phyloP scores from a whole-genome alignment of 1,284 basidiomycete genomes.

The Rhizoctonia solani region DNA sequence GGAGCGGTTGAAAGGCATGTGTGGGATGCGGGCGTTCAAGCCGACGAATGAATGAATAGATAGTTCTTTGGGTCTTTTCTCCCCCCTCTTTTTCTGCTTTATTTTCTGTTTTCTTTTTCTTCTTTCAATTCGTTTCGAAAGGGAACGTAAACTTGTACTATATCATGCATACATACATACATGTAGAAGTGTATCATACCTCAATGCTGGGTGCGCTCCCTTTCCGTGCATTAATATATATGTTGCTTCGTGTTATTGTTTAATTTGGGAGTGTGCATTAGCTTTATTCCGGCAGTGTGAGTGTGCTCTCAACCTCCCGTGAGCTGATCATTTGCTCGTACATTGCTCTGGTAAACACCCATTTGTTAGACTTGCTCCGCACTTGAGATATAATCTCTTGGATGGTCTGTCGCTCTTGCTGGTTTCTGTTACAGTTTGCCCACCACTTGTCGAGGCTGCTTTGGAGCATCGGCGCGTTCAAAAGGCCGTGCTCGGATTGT shows the following conservation, averaged over 20 bases:
- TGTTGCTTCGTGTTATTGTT: too few species aligned
- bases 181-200: too few species aligned
- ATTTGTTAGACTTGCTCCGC: constrained; percentile 4
- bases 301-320: constrained; percentile 45
- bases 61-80: background rate
- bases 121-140: too few species aligned
- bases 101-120: background rate
- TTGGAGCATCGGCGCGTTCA: constrained; percentile 55
- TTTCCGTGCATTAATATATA: too few species aligned
- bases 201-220: too few species aligned
- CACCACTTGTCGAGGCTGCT: constrained; percentile 77
- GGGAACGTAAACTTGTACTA: too few species aligned
- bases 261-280: too few species aligned
- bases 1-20: constrained; percentile 14
- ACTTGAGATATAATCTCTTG: constrained; percentile 50
- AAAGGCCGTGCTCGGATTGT: constrained; percentile 61
- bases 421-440: constrained; percentile 70
- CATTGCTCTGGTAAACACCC: constrained; percentile 59
- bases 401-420: constrained; percentile 61
- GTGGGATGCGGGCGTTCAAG: constrained; percentile 16
- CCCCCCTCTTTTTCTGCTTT: background rate
- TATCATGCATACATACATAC: too few species aligned
- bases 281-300: constrained; percentile 16
- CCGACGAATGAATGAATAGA: background rate
- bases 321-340: constrained; percentile 56